Evolutionary conservation across 2,329 filamentous ascomycete genomes (phyloP), one percentile per base, ranked within the genome.

Genomic region (Aschersonia sp.): DNA sequence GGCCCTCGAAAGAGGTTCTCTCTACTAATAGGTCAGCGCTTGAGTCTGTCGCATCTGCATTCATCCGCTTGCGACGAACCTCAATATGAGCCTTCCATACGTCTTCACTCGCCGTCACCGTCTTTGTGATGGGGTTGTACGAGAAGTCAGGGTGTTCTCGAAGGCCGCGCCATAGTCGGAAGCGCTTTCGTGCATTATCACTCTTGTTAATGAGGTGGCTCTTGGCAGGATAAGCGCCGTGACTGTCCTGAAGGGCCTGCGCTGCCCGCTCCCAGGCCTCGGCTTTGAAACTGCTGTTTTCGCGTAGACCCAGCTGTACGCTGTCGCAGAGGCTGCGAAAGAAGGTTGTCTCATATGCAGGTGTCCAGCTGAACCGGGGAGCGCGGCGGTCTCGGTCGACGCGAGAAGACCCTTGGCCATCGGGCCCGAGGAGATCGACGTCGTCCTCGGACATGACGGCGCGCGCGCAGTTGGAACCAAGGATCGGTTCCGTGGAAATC

Each of bases 171-270:
- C 76, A 80, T 47, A 79, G 64, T n/a, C 76, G 73, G 51, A 79
- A 80, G 55, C 76, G 74, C 60, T 80, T 80, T 46, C 76, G 70
- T 50, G 76, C 76, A 59, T 80, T 80, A 61, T 80, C 76, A 53
- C 74, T 77, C 63, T 80, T 80, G 65, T 80, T 80, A 60, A 80
- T 77, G 38, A 80, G 70, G 48, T 80, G 76, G 54, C 69, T 73
- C 62, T 79, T 79, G 51, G 75, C 71, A n/a, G 75, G 74, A 52
- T 69, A 77, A 44, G 75, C 74, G 56, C 67, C 66, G 55, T 79
- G 76, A 47, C 69, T 69, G 31, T 75, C 72, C 61, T 73, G 70
- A 48, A 80, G 61, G 32, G 73, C 74, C 44, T 68, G 64, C 48
- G 71, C 69, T 44, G 76, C 76, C 53, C 74, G 73, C 49, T 78